These are phyloP conservation scores for Heliosperma pusillum DNA, from an alignment of 148 eudicot genomes.

Conservation along the genomic window DNA sequence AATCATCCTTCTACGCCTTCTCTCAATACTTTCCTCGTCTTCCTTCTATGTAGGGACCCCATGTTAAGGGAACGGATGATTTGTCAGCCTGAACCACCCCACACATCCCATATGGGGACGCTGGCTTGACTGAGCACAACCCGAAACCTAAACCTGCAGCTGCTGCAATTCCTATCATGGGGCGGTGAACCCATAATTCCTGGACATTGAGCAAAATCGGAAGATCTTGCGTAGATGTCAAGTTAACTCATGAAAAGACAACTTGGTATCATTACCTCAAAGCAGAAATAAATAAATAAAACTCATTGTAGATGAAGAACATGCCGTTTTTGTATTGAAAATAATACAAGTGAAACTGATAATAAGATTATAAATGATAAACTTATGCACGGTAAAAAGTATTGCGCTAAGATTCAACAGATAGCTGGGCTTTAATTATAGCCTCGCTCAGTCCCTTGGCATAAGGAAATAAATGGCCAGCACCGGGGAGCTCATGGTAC, in stretches of 20 bases:
- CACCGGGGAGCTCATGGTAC: slow-evolving; percentile 63
- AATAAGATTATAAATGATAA: too few species aligned
- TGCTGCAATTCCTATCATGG: too few species aligned
- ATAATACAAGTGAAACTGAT: not conserved
- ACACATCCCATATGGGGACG: too few species aligned
- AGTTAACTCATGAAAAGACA: not conserved
- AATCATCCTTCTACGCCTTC: too few species aligned
- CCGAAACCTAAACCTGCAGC: too few species aligned
- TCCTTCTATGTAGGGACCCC: too few species aligned
- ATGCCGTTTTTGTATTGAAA: not conserved
- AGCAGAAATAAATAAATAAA: not conserved
- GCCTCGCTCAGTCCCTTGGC: slow-evolving; percentile 55
- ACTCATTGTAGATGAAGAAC: not conserved
- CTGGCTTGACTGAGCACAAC: too few species aligned
- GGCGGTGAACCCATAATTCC: too few species aligned
- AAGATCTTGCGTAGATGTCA: not conserved
- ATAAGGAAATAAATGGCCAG: slow-evolving; percentile 66
- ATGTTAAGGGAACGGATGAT: too few species aligned
- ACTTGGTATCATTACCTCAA: not conserved
- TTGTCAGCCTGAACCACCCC: too few species aligned
- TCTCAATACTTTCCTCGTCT: too few species aligned
- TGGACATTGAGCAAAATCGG: not conserved
- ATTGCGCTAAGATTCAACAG: slow-evolving; percentile 12
- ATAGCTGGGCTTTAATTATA: slow-evolving; percentile 51
- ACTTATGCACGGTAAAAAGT: too few species aligned